Evolutionary conservation across 1,139 yeast species (phyloP).

Genomic region (Magnusiomyces suaveolens): DNA sequence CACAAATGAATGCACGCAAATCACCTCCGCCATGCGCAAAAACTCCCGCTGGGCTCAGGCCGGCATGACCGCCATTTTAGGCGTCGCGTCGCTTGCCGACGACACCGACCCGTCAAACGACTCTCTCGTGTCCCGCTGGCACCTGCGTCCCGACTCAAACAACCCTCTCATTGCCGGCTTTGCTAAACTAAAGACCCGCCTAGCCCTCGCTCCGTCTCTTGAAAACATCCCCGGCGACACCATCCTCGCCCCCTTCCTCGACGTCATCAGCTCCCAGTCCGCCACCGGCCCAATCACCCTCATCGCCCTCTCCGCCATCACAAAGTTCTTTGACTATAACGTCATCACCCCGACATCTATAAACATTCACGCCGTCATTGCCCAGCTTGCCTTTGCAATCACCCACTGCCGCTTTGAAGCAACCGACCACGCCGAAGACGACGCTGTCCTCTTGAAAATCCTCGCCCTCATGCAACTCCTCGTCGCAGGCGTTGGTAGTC

Average conservation of each 20-base stretch:
- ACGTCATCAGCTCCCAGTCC: constrained; percentile 75
- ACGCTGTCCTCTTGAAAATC: constrained; percentile 78
- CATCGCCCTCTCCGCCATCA: constrained; percentile 65
- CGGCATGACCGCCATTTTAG: constrained; percentile 81
- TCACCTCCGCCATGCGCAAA: constrained; percentile 88
- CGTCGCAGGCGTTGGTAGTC: constrained; percentile 53
- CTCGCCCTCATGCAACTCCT: constrained; percentile 63
- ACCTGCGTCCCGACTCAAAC: constrained; percentile 25
- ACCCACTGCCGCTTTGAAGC: constrained; percentile 96
- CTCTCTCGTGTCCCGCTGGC: background rate
- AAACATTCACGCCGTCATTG: constrained; percentile 42
- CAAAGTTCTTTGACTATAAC: constrained; percentile 58
- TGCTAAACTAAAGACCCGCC: constrained; percentile 62
- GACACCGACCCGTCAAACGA: background rate
- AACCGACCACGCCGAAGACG: constrained; percentile 87
- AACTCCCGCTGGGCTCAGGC: constrained; percentile 70
- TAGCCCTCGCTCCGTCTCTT: constrained; percentile 48
- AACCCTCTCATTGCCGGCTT: constrained; percentile 74
- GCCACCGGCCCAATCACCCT: constrained; percentile 84
- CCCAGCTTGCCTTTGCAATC: constrained; percentile 61
- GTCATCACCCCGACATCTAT: constrained; percentile 40
- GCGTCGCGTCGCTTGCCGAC: constrained; percentile 32
- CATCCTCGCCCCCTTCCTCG: constrained; percentile 72
- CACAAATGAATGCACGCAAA: constrained; percentile 77
- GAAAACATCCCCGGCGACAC: constrained; percentile 60